A percentile compares a stretch with the other conserved stretches of the same genome.
Conservation (phyloP, 768 basidiomycete species). For the Hysterangium stoloniferum region DNA sequence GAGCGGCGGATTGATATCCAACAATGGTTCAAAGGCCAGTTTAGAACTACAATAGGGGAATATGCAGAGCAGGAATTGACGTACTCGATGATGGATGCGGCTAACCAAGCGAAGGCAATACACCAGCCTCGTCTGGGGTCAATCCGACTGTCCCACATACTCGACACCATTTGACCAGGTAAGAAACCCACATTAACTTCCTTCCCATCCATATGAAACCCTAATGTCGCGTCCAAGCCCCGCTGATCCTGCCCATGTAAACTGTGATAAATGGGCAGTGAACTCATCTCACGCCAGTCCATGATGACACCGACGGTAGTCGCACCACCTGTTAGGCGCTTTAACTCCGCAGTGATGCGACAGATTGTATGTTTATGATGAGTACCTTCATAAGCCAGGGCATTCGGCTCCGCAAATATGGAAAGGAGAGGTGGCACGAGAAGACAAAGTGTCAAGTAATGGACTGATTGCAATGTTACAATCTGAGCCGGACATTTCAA, state of each 20-base stretch:
- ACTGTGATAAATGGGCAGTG: conserved; percentile 65
- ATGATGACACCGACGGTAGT: conserved; percentile 68
- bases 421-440: conserved; percentile 74
- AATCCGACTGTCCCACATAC: conserved; percentile 54
- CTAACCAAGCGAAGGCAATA: conserved; percentile 79
- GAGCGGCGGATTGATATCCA: neutral
- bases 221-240: conserved; percentile 54
- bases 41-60: neutral
- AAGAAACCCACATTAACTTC: conserved; percentile 56
- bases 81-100: conserved; percentile 79
- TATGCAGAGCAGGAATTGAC: conserved; percentile 27
- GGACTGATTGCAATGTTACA: conserved; percentile 84
- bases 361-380: neutral
- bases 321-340: conserved; percentile 7
- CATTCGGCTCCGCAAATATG: conserved; percentile 64
- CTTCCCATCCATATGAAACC: conserved; percentile 77
- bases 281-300: conserved; percentile 97
- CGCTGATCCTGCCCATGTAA: conserved; percentile 49
- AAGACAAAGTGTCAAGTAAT: conserved; percentile 84
- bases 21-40: neutral
- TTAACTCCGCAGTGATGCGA: no score
- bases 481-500: conserved; percentile 45
- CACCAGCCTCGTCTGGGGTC: conserved; percentile 88
- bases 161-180: conserved; percentile 31
- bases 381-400: conserved; percentile 59